These are phyloP conservation scores for Musa acuminata DNA, from an alignment of 176 grass and related monocot genomes.

Conservation along the genomic window DNA sequence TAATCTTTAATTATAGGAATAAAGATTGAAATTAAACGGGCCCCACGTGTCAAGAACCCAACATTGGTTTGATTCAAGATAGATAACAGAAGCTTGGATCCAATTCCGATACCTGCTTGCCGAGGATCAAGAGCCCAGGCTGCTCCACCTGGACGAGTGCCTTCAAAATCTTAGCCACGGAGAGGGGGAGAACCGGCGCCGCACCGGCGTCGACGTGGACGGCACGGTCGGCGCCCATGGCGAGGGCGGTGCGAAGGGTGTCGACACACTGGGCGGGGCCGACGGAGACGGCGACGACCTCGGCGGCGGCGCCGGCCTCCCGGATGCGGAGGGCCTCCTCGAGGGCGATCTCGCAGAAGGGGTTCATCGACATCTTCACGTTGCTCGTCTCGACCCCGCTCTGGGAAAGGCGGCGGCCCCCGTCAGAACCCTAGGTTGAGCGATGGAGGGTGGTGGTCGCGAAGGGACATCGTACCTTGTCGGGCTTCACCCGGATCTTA, in stretches of 20 bases:
- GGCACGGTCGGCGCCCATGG: conserved; percentile 92
- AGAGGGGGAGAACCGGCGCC: conserved; percentile 50
- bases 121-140: conserved; percentile 64
- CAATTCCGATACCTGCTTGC: conserved; percentile 61
- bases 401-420: conserved; percentile 10
- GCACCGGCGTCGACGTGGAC: conserved; percentile 57
- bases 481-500: conserved; percentile 68
- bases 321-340: conserved; percentile 78
- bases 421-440: not conserved
- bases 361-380: conserved; percentile 99
- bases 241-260: conserved; percentile 87
- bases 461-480: conserved; percentile 25
- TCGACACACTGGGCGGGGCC: conserved; percentile 60
- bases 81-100: not conserved
- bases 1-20: too few relatives aligned
- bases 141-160: conserved; percentile 57
- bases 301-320: conserved; percentile 46
- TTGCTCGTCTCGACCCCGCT: conserved; percentile 63
- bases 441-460: not conserved
- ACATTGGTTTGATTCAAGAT: not conserved
- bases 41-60: too few relatives aligned
- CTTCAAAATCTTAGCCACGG: conserved; percentile 65
- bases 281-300: conserved; percentile 73
- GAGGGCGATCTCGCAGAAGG: conserved; percentile 90
- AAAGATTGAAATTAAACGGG: too few relatives aligned